Base-by-base conservation (phyloP, 192 early-diverging fungal species). In the Umbelopsis ramanniana region DNA sequence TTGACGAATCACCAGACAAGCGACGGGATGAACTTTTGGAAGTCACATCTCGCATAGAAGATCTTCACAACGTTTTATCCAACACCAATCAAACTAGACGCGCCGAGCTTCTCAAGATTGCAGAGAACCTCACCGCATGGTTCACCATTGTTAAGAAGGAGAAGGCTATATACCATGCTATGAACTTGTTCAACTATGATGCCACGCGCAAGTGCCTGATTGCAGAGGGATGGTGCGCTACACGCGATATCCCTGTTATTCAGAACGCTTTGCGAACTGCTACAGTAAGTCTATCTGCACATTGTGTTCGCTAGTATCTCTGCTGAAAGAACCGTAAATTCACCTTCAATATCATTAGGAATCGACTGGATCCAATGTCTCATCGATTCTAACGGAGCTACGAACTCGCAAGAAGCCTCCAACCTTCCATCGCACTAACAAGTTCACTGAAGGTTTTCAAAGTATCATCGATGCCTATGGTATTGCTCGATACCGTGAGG, bases 191-290 rank as follows among this genome's bases (percentile, higher is more conserved):
- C 85, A 95, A 93, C 83, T 94, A 97, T 80, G 98, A 99, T 76
- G 83, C 82, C 43, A 93, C 90, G 84, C 89, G 95, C 76, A 96
- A 96, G 81, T 93, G 94, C 66, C 81, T 98, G 73, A 98, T 98
- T 83, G 95, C 95, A 35, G 98, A 99, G 82, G 98, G 97, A 7
- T 99, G 98, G 98, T 96, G 95, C 77, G 94, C 98, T 22, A 92
- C 92, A 46, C 89, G 89, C 75, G 91, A 93, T 78, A 89, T 98
- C 69, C 85, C 86, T 37, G 86, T 88, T 3, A 87, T 98, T 71
- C 92, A 96, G 75, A 86, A 90, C 17, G 89, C 97, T 19, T 84
- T 99, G 17, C 89, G 94, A 38, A 81, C 87, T 53, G 96, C 96
- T 7, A 93, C 94, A 19, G 89, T 89, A 85, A 52, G 73, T 46